Evolutionary conservation across 441 rosid species (phyloP), one percentile per base, ranked within the genome.

Genomic region (Capsella rubella): DNA sequence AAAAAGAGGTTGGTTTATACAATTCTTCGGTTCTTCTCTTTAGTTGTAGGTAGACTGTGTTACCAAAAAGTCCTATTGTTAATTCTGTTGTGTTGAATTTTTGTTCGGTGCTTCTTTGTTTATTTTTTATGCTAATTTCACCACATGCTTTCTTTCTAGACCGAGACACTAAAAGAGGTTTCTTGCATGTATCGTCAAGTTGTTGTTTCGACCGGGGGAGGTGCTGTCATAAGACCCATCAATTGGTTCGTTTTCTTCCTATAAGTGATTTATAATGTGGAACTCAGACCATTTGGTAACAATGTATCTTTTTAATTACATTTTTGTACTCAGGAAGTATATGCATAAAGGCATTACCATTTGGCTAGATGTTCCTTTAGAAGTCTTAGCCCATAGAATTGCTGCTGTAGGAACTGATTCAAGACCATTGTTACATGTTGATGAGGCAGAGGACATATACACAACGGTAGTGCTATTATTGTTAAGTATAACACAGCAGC

Each of bases 151-250:
- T 63, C 62, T 59, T 80, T 74, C 50, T 70, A 94, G 99, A 87
- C 97, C n/a, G 92, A 92, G 74, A 83, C 66, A 37, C 59, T 94
- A 70, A 78, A 60, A 75, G 71, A 80, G 46, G 80, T 90, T 55
- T 89, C 97, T 67, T 35, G 78, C 67, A 81, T 65, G 85, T 86
- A 78, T 59, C 57, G 45, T 18, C 79, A 65, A 59, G 78, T 82
- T 71, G 96, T 95, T 78, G 96, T 95, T 64, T 95, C 99, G 56
- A 94, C 99, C 3, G 97, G 99, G 7, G 99, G 97, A 67, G 99
- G 99, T 71, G 99, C 86, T 35, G 97, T 95, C 32, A 66, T 82
- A 7, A 74, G 76, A 64, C 94, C 92, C 13, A 70, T 85, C 79
- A 92, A 92, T 73, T 92, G 97, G 97, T 95, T 75, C 3, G 64